Base-by-base conservation (phyloP, 2,329 filamentous ascomycete species). In the Fusarium pininemorale region DNA sequence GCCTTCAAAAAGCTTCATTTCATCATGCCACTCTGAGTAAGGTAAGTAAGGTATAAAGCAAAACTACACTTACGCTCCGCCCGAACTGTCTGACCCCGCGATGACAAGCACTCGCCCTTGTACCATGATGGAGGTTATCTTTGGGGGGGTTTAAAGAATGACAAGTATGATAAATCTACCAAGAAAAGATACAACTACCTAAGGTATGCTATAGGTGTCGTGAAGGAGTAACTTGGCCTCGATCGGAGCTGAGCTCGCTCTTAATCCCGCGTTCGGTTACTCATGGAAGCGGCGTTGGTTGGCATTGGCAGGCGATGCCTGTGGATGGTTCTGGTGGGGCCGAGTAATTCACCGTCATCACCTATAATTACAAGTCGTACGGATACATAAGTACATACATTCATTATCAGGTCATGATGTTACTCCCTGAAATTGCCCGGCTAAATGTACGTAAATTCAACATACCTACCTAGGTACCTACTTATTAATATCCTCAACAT, bases 21-120 rank as follows among this genome's bases (percentile, higher is more conserved):
- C 39, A 47, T 73, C 55, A 39, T 70, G 60, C 54, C 59, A 62
- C 39, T 41, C 38, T 28, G 13, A 63, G 30, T 15, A 32, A 6
- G 28, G 28, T 14, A 35, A 35, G 32, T 13, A 35, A 35, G 32
- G 14, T 26, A 18, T 24, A 12, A 14, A 15, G 26, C 41, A 32
- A 57, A 42, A 39, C 48, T 54, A 14, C 54, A 89, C 87, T 82
- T 81, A 90, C 93, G 95, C 95, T 85, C 95, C 95, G 79, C 95
- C 95, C 35, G 94, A 97, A 83, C 93, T 94, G 83, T 98, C 95
- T 32, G 94, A 97, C 72, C 95, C 95, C 56, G 95, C 95, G 78
- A 98, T 93, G 24, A 96, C 90, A 64, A 98, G 85, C 51, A 97
- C 91, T 67, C 91, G 84, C 69, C 83, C 83, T 37, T 80, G 75